Conservation (phyloP, 164 flowering plant genomes). For the Dillenia turbinata region DNA sequence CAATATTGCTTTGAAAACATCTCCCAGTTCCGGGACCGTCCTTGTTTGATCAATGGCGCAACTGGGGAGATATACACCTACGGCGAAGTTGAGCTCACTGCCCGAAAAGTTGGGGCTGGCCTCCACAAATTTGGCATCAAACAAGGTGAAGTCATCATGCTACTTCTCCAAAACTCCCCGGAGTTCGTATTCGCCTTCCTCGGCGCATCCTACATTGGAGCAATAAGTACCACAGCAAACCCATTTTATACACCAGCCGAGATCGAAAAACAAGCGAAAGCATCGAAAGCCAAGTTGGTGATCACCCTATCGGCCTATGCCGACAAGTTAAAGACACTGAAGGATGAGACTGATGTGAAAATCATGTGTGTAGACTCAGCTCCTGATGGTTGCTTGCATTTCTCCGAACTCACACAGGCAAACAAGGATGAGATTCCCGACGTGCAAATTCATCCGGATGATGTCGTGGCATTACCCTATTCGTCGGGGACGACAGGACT, state of each 20-base stretch:
- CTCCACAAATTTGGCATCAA: slow-evolving; percentile 49
- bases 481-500: slow-evolving; percentile 96
- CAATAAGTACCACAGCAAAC: slow-evolving; percentile 73
- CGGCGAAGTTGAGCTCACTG: slow-evolving; percentile 56
- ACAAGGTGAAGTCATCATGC: slow-evolving; percentile 71
- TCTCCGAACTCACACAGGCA: slow-evolving; percentile 46
- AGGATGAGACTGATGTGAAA: slow-evolving; percentile 27
- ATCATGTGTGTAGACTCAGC: slow-evolving; percentile 47
- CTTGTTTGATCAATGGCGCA: slow-evolving; percentile 72
- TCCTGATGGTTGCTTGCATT: slow-evolving; percentile 38
- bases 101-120: slow-evolving; percentile 64
- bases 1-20: slow-evolving; percentile 76
- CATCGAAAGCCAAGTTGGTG: slow-evolving; percentile 43
- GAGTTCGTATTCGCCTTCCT: slow-evolving; percentile 80
- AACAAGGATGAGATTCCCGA: slow-evolving; percentile 49
- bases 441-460: slow-evolving; percentile 55
- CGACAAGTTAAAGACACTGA: slow-evolving; percentile 43
- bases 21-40: slow-evolving; percentile 32
- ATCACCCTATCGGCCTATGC: slow-evolving; percentile 51
- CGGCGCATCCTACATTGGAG: slow-evolving; percentile 74
- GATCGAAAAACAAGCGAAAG: slow-evolving; percentile 62
- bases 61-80: slow-evolving; percentile 47
- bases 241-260: slow-evolving; percentile 75
- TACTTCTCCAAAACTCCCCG: slow-evolving; percentile 70
- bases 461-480: slow-evolving; percentile 82